A percentile compares a stretch with the other conserved stretches of the same genome.
These are phyloP conservation scores for Dendrobium officinale DNA, from an alignment of 106 monocot species.

Conservation along the genomic window DNA sequence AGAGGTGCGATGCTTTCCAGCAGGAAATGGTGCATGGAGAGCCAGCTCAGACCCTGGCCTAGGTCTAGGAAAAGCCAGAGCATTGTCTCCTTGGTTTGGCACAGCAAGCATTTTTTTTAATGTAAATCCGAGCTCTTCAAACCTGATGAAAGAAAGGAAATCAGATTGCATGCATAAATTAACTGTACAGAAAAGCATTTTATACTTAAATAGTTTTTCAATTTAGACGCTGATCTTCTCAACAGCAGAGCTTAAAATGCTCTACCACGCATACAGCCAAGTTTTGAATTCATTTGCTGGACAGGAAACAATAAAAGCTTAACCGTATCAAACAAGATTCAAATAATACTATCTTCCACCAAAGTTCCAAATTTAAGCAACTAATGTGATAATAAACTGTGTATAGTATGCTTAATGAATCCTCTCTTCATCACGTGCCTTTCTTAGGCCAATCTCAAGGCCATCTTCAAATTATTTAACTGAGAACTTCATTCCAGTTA, in stretches of 20 bases:
- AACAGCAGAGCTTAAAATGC: neutral
- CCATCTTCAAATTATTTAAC: too few relatives aligned
- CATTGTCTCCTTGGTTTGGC: constrained; percentile 11
- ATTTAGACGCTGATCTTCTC: neutral
- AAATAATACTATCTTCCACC: neutral
- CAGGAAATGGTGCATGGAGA: neutral
- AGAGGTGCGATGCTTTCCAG: constrained; percentile 48
- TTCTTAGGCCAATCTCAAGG: too few relatives aligned
- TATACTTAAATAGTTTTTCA: neutral
- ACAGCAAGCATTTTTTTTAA: constrained; percentile 5
- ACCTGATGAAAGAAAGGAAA: constrained; percentile 1
- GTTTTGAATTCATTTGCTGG: too few relatives aligned
- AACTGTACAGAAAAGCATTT: neutral
- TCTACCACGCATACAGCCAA: too few relatives aligned
- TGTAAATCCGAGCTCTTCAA: neutral
- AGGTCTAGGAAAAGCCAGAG: neutral
- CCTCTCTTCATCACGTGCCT: neutral
- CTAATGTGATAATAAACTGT: neutral
- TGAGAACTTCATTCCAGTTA: too few relatives aligned
- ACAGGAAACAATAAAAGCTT: too few relatives aligned
- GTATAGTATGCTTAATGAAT: neutral
- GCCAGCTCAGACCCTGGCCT: neutral
- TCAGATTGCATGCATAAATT: neutral
- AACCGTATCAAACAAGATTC: neutral
- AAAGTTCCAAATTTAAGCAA: neutral